Conservation (phyloP, 495 filamentous ascomycete genomes). For the Xylaria curta region DNA sequence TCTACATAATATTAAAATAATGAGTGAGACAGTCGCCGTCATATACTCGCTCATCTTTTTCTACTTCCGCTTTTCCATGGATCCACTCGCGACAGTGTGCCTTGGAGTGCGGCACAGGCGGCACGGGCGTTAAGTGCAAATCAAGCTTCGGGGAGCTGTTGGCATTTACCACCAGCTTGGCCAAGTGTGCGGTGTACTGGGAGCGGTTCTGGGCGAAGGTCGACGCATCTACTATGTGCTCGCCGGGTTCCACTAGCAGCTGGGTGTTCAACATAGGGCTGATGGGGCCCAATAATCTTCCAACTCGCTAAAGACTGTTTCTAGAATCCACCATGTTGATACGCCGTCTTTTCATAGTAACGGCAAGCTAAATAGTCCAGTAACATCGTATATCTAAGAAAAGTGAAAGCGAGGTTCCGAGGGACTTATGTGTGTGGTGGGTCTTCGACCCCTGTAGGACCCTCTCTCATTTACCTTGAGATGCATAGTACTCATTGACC, state of each 20-base stretch:
- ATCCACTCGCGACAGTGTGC: no score
- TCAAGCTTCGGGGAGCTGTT: neutral
- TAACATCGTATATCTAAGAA: neutral
- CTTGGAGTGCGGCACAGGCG: neutral
- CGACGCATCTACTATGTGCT: neutral
- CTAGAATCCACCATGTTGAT: neutral
- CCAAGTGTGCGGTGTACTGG: neutral
- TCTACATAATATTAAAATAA: no score
- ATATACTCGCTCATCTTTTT: no score
- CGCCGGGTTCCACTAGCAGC: neutral
- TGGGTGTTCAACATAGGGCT: neutral
- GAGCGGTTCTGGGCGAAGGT: neutral
- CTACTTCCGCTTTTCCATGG: no score
- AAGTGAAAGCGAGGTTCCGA: constrained; percentile 9
- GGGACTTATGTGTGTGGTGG: constrained; percentile 4
- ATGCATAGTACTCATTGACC: neutral
- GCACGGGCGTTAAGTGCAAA: neutral
- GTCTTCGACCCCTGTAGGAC: constrained; percentile 9
- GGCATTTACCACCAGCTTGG: neutral
- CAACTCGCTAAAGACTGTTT: constrained; percentile 8
- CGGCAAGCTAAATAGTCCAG: neutral
- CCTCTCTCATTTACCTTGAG: neutral
- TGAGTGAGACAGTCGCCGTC: no score
- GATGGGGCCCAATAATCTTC: neutral
- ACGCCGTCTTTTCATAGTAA: neutral